These are phyloP conservation scores for Geotrichum citri-aurantii DNA, from an alignment of 1,139 yeast genomes.

Conservation along the genomic window DNA sequence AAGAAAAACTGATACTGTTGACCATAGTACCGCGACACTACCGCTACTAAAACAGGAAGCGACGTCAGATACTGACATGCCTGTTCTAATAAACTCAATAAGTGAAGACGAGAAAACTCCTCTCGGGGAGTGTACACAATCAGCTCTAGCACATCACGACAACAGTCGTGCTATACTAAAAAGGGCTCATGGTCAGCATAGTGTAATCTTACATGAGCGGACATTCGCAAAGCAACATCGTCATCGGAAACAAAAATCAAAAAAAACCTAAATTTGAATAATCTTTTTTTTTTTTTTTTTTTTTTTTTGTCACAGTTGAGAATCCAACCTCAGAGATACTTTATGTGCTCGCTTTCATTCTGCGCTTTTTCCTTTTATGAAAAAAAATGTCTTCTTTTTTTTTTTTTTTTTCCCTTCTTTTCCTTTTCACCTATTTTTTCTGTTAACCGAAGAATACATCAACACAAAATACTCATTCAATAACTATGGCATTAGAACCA, in stretches of 20 bases:
- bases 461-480: neutral
- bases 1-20: neutral
- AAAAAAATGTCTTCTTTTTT: neutral
- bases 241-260: neutral
- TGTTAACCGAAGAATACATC: neutral
- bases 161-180: neutral
- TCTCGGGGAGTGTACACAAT: neutral
- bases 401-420: neutral
- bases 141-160: neutral
- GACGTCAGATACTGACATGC: neutral
- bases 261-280: neutral
- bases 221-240: neutral
- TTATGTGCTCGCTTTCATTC: neutral
- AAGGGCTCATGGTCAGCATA: neutral
- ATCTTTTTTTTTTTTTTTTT: no score
- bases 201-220: neutral
- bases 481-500: neutral
- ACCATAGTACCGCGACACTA: neutral
- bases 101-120: neutral
- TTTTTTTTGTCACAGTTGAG: neutral
- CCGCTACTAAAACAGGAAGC: neutral
- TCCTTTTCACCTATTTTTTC: no score
- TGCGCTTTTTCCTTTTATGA: neutral
- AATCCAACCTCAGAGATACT: neutral
- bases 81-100: neutral